These are phyloP conservation scores for Aureobasidium zeae DNA, from an alignment of 2,329 filamentous ascomycete genomes.

Conservation along the genomic window DNA sequence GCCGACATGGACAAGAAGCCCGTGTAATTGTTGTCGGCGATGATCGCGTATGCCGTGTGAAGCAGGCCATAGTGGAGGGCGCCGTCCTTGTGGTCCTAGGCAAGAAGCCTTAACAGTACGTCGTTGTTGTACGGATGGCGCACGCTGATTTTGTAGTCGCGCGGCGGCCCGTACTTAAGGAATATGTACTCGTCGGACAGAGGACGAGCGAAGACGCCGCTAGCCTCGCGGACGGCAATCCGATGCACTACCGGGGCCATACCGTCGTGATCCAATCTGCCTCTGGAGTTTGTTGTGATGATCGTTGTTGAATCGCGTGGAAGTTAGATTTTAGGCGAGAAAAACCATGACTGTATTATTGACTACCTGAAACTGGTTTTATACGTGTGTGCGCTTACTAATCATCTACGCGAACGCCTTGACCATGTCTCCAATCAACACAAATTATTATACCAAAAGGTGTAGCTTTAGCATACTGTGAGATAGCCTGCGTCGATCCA, in stretches of 20 bases:
- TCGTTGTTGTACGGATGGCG: neutral
- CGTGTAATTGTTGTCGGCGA: constrained; percentile 4
- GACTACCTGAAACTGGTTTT: no score
- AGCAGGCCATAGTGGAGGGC: constrained; percentile 5
- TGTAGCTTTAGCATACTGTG: no score
- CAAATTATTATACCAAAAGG: no score
- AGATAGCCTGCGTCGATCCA: no score
- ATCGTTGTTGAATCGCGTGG: no score
- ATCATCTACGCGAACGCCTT: no score
- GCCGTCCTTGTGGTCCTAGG: constrained; percentile 3
- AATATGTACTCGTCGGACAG: neutral
- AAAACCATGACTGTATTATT: no score
- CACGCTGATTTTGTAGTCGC: neutral
- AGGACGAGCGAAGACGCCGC: neutral
- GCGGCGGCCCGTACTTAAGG: neutral
- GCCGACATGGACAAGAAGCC: neutral
- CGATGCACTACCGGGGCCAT: neutral
- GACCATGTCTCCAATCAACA: no score
- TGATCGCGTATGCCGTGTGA: constrained; percentile 7
- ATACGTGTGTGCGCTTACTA: no score
- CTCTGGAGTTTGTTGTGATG: no score
- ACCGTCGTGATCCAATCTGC: no score
- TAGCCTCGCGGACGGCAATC: neutral
- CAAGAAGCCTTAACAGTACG: neutral
- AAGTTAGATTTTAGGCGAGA: no score